These are phyloP conservation scores for Termitomyces sp. DNA, from an alignment of 768 basidiomycete genomes.

Conservation along the genomic window DNA sequence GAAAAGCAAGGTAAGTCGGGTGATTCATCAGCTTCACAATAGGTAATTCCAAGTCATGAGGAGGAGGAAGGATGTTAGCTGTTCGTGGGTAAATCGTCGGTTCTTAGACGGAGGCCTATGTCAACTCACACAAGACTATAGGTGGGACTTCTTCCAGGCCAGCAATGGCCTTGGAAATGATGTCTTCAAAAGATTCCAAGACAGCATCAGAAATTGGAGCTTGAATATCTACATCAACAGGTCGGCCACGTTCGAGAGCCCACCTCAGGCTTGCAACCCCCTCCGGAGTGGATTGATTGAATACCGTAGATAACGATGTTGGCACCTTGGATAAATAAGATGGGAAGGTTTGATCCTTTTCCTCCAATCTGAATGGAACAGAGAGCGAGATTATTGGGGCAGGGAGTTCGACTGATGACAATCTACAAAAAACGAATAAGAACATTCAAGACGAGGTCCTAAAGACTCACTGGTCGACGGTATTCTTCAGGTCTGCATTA, in stretches of 20 bases:
- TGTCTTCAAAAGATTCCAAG: conserved; percentile 64
- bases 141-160: conserved; percentile 40
- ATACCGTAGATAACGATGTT: conserved; percentile 53
- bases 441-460: not conserved
- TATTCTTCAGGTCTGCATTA: conserved; percentile 34
- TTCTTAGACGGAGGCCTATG: not conserved
- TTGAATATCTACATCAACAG: conserved; percentile 68
- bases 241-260: conserved; percentile 57
- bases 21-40: conserved; percentile 79
- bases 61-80: conserved; percentile 82
- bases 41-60: conserved; percentile 62
- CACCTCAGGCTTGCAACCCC: conserved; percentile 54
- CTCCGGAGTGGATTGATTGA: conserved; percentile 40
- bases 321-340: conserved; percentile 34
- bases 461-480: conserved; percentile 41
- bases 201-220: conserved; percentile 46
- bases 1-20: conserved; percentile 66
- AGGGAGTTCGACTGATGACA: conserved; percentile 7
- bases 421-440: not conserved
- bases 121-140: conserved; percentile 60
- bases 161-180: conserved; percentile 57
- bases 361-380: conserved; percentile 56
- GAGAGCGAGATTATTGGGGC: conserved; percentile 48
- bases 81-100: conserved; percentile 3
- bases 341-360: conserved; percentile 33